phyloP scores from a whole-genome alignment of 2,329 filamentous ascomycete species.

The Sporothrix dimorphospora region DNA sequence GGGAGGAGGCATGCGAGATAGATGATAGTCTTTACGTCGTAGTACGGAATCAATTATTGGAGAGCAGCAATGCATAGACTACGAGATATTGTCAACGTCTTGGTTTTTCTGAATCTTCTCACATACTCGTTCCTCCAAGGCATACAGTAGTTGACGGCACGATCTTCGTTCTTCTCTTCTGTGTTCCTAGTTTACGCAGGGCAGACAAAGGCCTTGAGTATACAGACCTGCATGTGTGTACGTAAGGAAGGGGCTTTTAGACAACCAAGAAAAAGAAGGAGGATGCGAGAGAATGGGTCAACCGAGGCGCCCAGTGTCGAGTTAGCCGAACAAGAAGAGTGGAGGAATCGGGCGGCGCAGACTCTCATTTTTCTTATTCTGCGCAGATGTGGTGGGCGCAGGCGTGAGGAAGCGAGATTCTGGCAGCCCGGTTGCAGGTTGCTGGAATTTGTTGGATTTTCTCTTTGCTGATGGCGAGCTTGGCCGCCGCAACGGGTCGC shows the following conservation, averaged over 20 bases:
- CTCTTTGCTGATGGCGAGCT: neutral
- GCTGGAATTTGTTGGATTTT: neutral
- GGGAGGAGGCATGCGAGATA: neutral
- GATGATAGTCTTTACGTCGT: too few species aligned
- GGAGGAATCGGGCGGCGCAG: neutral
- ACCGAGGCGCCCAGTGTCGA: neutral
- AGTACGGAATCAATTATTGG: too few species aligned
- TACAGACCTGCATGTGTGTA: neutral
- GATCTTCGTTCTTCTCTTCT: neutral
- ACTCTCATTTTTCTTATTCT: neutral
- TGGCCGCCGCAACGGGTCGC: slow-evolving; percentile 24
- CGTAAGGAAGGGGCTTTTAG: neutral
- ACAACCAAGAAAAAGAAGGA: too few species aligned
- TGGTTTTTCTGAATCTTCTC: too few species aligned
- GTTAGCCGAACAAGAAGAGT: neutral
- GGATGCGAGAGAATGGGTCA: too few species aligned
- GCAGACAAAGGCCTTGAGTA: neutral
- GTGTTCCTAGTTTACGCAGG: neutral
- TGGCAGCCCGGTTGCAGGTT: neutral
- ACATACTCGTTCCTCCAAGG: neutral
- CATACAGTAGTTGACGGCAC: neutral
- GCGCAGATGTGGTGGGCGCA: neutral
- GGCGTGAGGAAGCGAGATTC: neutral
- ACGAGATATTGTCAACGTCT: too few species aligned
- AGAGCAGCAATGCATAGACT: too few species aligned